Conservation (phyloP, 441 rosid species). For the Erodium moschatum region DNA sequence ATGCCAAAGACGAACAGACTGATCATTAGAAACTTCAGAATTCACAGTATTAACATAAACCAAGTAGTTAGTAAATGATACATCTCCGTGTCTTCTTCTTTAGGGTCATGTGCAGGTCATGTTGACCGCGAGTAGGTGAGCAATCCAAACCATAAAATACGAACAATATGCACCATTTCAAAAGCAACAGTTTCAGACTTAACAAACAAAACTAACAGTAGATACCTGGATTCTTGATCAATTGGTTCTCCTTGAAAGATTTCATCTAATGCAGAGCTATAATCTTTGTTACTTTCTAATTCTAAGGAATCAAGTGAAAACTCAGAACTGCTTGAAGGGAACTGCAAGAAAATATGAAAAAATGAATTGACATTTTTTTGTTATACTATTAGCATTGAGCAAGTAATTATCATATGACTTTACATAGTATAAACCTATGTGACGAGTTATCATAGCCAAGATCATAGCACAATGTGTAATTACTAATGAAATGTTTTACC, state of each 20-base stretch:
- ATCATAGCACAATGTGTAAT: conserved; percentile 10
- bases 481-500: neutral
- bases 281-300: conserved; percentile 54
- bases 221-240: conserved; percentile 58
- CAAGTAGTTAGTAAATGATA: neutral
- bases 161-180: neutral
- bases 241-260: conserved; percentile 52
- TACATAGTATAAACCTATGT: conserved; percentile 1
- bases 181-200: conserved; percentile 14
- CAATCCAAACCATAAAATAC: neutral
- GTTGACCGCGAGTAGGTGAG: too few relatives aligned
- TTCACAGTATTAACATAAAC: too few relatives aligned
- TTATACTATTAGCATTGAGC: neutral
- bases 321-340: conserved; percentile 59
- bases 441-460: conserved; percentile 11
- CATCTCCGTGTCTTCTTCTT: neutral
- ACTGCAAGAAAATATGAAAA: conserved; percentile 48
- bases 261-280: conserved; percentile 46
- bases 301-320: conserved; percentile 51
- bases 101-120: neutral
- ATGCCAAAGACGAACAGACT: too few relatives aligned
- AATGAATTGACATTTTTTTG: conserved; percentile 10
- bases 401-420: conserved; percentile 6
- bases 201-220: conserved; percentile 15
- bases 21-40: too few relatives aligned